phyloP scores from a whole-genome alignment of 1,284 basidiomycete species.

The Cutaneotrichosporon sp. region DNA sequence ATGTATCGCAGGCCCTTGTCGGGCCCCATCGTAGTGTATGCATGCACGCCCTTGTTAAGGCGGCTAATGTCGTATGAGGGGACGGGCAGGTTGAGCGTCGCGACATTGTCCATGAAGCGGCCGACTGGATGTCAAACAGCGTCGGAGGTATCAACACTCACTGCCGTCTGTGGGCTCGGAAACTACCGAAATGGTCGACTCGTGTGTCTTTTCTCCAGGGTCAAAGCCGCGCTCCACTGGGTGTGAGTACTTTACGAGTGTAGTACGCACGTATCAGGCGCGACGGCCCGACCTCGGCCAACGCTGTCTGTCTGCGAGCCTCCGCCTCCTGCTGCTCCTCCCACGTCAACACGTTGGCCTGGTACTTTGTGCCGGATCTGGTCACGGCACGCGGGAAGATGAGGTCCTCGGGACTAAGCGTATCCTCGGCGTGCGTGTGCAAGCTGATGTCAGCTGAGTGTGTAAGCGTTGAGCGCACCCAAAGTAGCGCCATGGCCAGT shows the following conservation, averaged over 20 bases:
- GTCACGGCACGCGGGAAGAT: slow-evolving; percentile 89
- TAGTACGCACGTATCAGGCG: slow-evolving; percentile 26
- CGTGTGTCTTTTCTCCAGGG: slow-evolving; percentile 34
- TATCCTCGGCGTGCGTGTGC: slow-evolving; percentile 85
- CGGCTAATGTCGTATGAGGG: slow-evolving; percentile 36
- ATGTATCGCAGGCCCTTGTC: slow-evolving; percentile 29
- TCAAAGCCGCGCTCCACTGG: slow-evolving; percentile 37
- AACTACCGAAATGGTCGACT: slow-evolving; percentile 29
- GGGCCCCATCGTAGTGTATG: slow-evolving; percentile 28
- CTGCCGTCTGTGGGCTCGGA: slow-evolving; percentile 34
- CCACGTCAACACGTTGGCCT: slow-evolving; percentile 54
- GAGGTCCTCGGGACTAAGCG: slow-evolving; percentile 86
- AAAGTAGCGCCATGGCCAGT: slow-evolving; percentile 95
- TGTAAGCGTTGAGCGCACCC: slow-evolving; percentile 60
- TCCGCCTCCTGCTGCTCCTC: slow-evolving; percentile 39
- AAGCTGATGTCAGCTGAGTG: slow-evolving; percentile 53
- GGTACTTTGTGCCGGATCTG: slow-evolving; percentile 79
- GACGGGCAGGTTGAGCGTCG: slow-evolving; percentile 29
- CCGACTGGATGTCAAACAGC: slow-evolving; percentile 19
- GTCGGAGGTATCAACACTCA: slow-evolving; percentile 14
- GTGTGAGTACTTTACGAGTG: neutral
- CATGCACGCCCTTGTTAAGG: slow-evolving; percentile 28
- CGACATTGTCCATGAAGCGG: slow-evolving; percentile 34
- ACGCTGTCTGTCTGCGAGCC: slow-evolving; percentile 13
- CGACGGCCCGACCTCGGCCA: slow-evolving; percentile 25